These are phyloP conservation scores for Whalleya microplaca DNA, from an alignment of 2,329 filamentous ascomycete genomes.

Conservation along the genomic window DNA sequence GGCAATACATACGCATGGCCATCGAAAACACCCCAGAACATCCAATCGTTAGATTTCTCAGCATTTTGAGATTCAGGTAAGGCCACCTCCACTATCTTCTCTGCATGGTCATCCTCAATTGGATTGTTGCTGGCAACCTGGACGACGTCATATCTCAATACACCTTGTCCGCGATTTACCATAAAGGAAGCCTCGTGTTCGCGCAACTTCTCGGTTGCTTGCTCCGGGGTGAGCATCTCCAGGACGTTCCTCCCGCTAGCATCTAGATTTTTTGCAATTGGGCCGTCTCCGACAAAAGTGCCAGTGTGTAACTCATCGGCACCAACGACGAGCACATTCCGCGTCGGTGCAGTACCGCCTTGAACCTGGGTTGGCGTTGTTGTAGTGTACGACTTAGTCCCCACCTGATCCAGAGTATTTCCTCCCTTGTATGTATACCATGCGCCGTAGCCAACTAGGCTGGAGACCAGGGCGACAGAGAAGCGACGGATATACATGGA, in stretches of 20 bases:
- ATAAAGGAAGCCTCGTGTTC: slow-evolving; percentile 90
- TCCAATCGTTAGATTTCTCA: slow-evolving; percentile 78
- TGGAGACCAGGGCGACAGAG: slow-evolving; percentile 68
- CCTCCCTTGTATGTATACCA: slow-evolving; percentile 71
- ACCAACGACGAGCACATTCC: slow-evolving; percentile 82
- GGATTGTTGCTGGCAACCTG: slow-evolving; percentile 96
- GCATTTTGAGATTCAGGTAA: slow-evolving; percentile 49
- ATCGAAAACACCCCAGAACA: slow-evolving; percentile 99
- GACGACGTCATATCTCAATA: slow-evolving; percentile 91
- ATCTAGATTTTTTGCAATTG: slow-evolving; percentile 85
- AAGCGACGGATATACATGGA: slow-evolving; percentile 78
- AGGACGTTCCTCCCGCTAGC: slow-evolving; percentile 83
- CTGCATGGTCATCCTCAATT: slow-evolving; percentile 97
- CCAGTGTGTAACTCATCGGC: slow-evolving; percentile 89
- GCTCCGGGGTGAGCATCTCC: slow-evolving; percentile 95
- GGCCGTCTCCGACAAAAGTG: slow-evolving; percentile 81
- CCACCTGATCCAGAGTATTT: slow-evolving; percentile 40
- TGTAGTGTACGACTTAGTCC: slow-evolving; percentile 46
- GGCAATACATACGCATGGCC: slow-evolving; percentile 78
- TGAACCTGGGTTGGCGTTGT: slow-evolving; percentile 41
- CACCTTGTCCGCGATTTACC: slow-evolving; percentile 85
- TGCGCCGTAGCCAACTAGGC: slow-evolving; percentile 74
- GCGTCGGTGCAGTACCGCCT: slow-evolving; percentile 52
- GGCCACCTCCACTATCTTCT: slow-evolving; percentile 94
- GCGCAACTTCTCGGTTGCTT: slow-evolving; percentile 87